A percentile compares a stretch with the other conserved stretches of the same genome.
Conservation (phyloP, 2,329 filamentous ascomycete species). For the Cryphonectria parasitica region DNA sequence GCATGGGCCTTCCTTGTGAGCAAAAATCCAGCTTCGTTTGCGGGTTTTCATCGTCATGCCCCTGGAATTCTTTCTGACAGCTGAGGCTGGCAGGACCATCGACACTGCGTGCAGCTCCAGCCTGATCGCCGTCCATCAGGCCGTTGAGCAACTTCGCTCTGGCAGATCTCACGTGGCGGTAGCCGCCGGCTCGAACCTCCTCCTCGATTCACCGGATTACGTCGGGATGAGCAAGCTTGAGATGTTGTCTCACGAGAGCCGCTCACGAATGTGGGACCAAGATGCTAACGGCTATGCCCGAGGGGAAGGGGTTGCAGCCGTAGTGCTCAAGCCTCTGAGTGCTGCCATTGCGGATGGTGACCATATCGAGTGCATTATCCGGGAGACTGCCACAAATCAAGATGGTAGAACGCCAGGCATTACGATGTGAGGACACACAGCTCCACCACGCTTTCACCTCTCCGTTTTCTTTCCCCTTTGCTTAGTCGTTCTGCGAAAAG, state of each 20-base stretch:
- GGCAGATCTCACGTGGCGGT: slow-evolving; percentile 39
- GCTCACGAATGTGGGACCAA: slow-evolving; percentile 48
- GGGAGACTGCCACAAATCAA: slow-evolving; percentile 46
- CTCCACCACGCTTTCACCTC: slow-evolving; percentile 43
- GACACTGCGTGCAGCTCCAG: slow-evolving; percentile 50
- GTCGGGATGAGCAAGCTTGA: slow-evolving; percentile 41
- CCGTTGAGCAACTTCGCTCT: slow-evolving; percentile 39
- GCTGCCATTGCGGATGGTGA: slow-evolving; percentile 51
- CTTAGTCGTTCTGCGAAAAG: slow-evolving; percentile 48
- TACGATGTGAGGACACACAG: slow-evolving; percentile 35
- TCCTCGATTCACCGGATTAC: slow-evolving; percentile 40
- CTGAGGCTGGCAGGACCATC: slow-evolving; percentile 35
- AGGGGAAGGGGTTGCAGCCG: slow-evolving; percentile 52
- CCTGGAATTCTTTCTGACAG: too few relatives aligned
- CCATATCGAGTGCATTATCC: slow-evolving; percentile 45
- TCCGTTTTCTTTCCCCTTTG: background rate
- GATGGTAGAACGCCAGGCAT: slow-evolving; percentile 54
- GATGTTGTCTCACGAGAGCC: slow-evolving; percentile 43
- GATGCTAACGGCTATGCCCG: slow-evolving; percentile 55
- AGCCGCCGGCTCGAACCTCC: slow-evolving; percentile 40
- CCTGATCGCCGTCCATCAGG: slow-evolving; percentile 45
- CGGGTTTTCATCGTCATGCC: too few relatives aligned
- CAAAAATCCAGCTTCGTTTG: too few relatives aligned
- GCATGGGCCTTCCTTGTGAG: too few relatives aligned
- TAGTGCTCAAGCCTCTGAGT: slow-evolving; percentile 52